phyloP scores from a whole-genome alignment of 176 grass and related monocot species.

The Saccharum spontaneum region DNA sequence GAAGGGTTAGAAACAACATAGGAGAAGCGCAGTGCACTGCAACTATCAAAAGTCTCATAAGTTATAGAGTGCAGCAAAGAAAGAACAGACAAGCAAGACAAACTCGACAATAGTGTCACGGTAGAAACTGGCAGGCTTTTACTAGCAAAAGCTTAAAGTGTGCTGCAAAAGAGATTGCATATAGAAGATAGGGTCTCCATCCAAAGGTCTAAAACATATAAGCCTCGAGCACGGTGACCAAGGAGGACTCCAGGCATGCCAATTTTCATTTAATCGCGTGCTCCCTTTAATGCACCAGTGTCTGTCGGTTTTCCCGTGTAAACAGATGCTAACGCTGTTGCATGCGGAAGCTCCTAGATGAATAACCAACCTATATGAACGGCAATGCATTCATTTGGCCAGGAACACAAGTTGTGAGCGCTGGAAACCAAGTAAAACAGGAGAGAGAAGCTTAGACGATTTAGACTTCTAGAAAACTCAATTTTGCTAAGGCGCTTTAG shows the following conservation, averaged over 20 bases:
- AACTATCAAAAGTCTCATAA: neutral
- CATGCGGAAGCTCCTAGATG: neutral
- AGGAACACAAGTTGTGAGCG: neutral
- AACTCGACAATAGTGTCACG: neutral
- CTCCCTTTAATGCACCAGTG: neutral
- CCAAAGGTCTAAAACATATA: neutral
- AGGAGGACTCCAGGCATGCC: neutral
- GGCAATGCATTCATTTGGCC: neutral
- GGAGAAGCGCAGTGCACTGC: neutral
- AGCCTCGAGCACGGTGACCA: neutral
- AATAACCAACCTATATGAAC: neutral
- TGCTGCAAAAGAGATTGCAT: neutral
- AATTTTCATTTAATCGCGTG: neutral
- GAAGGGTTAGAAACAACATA: slow-evolving; percentile 1
- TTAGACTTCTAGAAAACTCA: neutral
- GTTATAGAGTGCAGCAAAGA: neutral
- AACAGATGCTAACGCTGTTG: neutral
- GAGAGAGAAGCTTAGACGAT: neutral
- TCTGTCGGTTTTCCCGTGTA: neutral
- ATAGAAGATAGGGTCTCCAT: neutral
- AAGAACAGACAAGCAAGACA: neutral
- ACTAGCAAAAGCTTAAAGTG: neutral
- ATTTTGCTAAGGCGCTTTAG: neutral
- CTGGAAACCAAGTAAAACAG: neutral
- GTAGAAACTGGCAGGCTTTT: neutral